Evolutionary conservation across 768 basidiomycete genomes (phyloP).

Genomic region (Pulveroboletus ravenelii): DNA sequence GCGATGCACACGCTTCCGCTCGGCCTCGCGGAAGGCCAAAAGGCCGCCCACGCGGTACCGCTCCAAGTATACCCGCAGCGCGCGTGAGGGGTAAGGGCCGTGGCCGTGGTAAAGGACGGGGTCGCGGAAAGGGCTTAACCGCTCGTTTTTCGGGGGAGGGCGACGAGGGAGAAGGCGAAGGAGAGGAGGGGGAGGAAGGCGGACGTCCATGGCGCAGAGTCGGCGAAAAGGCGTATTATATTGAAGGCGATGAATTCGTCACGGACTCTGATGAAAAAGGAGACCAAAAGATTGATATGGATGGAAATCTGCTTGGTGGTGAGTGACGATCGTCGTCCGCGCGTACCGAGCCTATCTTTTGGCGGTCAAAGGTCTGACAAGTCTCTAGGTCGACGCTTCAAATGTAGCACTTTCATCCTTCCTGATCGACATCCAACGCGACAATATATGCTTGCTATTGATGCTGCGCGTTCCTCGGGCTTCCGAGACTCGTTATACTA

Average conservation of each 20-base stretch:
- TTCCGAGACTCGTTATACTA: slow-evolving; percentile 98
- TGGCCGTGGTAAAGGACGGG: slow-evolving; percentile 41
- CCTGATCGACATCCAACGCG: slow-evolving; percentile 80
- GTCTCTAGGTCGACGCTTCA: slow-evolving; percentile 73
- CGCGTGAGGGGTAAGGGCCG: slow-evolving; percentile 33
- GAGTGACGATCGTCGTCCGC: slow-evolving; percentile 24
- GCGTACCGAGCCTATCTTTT: neutral
- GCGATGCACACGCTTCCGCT: slow-evolving; percentile 28
- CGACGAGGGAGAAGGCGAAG: slow-evolving; percentile 37
- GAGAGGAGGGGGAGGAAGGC: slow-evolving; percentile 35
- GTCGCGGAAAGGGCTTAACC: slow-evolving; percentile 31
- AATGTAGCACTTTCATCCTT: slow-evolving; percentile 83
- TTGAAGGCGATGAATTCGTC: slow-evolving; percentile 87
- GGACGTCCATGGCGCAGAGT: slow-evolving; percentile 73
- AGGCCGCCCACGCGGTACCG: slow-evolving; percentile 34
- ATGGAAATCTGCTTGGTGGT: slow-evolving; percentile 85
- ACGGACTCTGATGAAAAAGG: slow-evolving; percentile 83
- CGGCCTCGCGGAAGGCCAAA: slow-evolving; percentile 37
- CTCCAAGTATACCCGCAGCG: slow-evolving; percentile 27
- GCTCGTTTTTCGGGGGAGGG: slow-evolving; percentile 30
- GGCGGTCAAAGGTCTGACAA: neutral
- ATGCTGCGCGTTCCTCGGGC: slow-evolving; percentile 93
- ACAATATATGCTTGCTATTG: slow-evolving; percentile 94
- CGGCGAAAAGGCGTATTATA: slow-evolving; percentile 66
- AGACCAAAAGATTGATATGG: slow-evolving; percentile 84